Evolutionary conservation across 306 rosid genomes (phyloP).

Genomic region (apple (Malus domestica)): DNA sequence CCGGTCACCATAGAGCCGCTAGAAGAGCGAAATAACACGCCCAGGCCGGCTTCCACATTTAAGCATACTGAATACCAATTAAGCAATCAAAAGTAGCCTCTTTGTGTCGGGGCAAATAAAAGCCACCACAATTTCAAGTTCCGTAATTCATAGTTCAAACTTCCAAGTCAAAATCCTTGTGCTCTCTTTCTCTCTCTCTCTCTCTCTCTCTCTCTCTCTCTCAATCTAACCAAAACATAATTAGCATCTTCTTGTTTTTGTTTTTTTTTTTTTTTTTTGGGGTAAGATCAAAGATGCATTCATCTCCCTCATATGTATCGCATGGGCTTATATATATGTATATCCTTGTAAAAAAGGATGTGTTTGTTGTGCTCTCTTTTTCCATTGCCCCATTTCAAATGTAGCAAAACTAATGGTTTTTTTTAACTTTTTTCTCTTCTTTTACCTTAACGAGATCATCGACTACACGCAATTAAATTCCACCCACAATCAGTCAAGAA

Average conservation of each 20-base stretch:
- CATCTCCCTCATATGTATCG: neutral
- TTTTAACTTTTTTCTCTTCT: neutral
- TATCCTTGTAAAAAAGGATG: neutral
- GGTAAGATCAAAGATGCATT: neutral
- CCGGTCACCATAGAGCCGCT: no score
- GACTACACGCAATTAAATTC: no score
- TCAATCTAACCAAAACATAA: neutral
- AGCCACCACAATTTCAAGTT: neutral
- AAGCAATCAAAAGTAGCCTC: neutral
- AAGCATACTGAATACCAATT: neutral
- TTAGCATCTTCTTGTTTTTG: neutral
- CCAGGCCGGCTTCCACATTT: no score
- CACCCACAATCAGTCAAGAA: no score
- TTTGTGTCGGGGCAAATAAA: neutral
- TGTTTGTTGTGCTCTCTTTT: conserved; percentile 19
- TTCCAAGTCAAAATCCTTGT: neutral
- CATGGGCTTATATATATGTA: neutral
- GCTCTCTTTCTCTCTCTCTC: neutral
- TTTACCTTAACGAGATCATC: neutral
- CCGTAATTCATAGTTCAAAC: neutral
- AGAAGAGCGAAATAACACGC: no score
- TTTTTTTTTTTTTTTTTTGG: neutral
- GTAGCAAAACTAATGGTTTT: neutral
- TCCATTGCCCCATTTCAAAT: conserved; percentile 13
- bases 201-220: neutral